Evolutionary conservation across 148 eudicot genomes (phyloP).

Genomic region (Chenopodium suecicum): DNA sequence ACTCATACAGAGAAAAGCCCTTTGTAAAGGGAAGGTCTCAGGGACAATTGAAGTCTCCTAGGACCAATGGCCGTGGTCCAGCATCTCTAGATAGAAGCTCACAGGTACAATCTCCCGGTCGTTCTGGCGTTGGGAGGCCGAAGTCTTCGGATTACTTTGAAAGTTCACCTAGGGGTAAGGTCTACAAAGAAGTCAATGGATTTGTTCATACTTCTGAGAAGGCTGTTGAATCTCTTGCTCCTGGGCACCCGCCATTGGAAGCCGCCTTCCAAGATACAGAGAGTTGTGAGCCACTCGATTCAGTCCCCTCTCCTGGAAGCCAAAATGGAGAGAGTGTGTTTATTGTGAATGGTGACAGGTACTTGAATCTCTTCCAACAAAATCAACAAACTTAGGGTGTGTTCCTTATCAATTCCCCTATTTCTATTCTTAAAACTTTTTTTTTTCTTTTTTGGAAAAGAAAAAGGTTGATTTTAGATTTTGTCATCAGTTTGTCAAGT

Average conservation of each 20-base stretch:
- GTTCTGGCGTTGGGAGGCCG: slow-evolving; percentile 31
- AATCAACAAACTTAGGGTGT: slow-evolving; percentile 1
- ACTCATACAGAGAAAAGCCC: slow-evolving; percentile 46
- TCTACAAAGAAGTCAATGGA: slow-evolving; percentile 38
- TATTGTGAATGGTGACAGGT: slow-evolving; percentile 33
- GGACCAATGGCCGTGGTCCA: slow-evolving; percentile 45
- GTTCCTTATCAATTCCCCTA: not conserved
- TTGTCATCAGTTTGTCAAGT: not conserved
- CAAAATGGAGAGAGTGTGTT: slow-evolving; percentile 32
- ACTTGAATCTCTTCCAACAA: slow-evolving; percentile 9
- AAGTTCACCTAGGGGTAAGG: slow-evolving; percentile 41
- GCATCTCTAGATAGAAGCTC: slow-evolving; percentile 30
- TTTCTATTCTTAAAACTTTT: no score
- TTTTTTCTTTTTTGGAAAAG: no score
- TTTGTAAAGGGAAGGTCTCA: slow-evolving; percentile 48
- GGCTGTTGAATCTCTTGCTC: slow-evolving; percentile 28
- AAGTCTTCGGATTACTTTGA: slow-evolving; percentile 27
- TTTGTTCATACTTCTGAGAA: slow-evolving; percentile 34
- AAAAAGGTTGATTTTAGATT: not conserved
- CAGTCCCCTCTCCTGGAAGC: slow-evolving; percentile 26
- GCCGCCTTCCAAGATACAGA: slow-evolving; percentile 30
- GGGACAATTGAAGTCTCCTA: slow-evolving; percentile 50
- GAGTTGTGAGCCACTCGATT: slow-evolving; percentile 23
- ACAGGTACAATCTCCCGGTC: slow-evolving; percentile 37
- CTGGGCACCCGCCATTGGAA: slow-evolving; percentile 23